These are phyloP conservation scores for Fagopyrum tataricum DNA, from an alignment of 148 eudicot genomes.

Conservation along the genomic window DNA sequence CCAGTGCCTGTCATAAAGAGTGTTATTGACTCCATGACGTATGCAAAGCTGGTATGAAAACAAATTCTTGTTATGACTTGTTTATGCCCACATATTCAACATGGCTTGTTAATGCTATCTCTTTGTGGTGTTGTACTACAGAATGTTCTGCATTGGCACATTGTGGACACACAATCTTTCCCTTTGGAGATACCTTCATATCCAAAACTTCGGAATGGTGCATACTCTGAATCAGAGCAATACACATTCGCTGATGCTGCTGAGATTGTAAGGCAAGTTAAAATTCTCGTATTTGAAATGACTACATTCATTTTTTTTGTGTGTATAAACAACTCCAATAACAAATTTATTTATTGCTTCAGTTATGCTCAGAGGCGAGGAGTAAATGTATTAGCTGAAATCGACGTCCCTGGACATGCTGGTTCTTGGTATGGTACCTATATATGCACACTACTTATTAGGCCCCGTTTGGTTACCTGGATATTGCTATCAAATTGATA, in stretches of 20 bases:
- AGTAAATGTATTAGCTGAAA: conserved; percentile 81
- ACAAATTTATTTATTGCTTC: conserved; percentile 17
- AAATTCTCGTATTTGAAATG: background rate
- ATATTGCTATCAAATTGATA: too few species aligned
- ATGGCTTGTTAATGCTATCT: background rate
- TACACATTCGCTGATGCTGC: conserved; percentile 78
- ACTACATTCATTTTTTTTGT: background rate
- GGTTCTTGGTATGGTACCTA: conserved; percentile 59
- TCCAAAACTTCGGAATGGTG: conserved; percentile 83
- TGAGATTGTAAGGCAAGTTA: conserved; percentile 80
- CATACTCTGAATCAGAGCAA: conserved; percentile 67
- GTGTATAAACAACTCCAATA: conserved; percentile 1
- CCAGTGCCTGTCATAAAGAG: conserved; percentile 70
- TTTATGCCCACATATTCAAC: background rate
- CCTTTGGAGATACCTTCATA: conserved; percentile 89
- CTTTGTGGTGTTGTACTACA: conserved; percentile 21
- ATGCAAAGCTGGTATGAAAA: conserved; percentile 73
- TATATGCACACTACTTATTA: background rate
- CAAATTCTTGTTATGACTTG: background rate
- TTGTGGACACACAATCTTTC: conserved; percentile 83
- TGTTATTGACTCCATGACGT: conserved; percentile 90
- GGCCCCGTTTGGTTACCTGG: background rate
- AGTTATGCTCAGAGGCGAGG: conserved; percentile 85
- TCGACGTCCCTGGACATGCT: conserved; percentile 98
- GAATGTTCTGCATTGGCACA: conserved; percentile 99